phyloP scores from a whole-genome alignment of 2,329 filamentous ascomycete species.

The Pestalotiopsis sp. region DNA sequence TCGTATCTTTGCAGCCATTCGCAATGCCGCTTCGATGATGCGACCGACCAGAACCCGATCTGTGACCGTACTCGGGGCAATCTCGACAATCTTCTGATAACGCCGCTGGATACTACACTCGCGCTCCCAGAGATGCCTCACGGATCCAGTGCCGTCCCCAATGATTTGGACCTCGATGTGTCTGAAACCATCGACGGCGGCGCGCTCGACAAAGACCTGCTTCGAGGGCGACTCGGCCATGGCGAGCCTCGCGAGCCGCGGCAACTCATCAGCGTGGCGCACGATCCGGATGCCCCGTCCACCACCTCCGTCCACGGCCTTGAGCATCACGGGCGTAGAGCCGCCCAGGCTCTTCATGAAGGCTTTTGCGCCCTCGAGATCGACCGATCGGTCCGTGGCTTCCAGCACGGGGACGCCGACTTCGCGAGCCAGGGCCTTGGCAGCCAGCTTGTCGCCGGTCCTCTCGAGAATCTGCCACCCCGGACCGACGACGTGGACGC shows the following conservation, averaged over 20 bases:
- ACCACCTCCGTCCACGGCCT: constrained; percentile 66
- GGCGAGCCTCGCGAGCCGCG: constrained; percentile 49
- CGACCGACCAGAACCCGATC: constrained; percentile 46
- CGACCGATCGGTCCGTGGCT: constrained; percentile 26
- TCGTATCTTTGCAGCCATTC: constrained; percentile 51
- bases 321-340: constrained; percentile 52
- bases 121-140: constrained; percentile 64
- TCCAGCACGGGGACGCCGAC: constrained; percentile 46
- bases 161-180: constrained; percentile 68
- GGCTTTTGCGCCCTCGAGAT: constrained; percentile 55
- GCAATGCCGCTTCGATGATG: constrained; percentile 56
- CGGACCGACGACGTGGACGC: constrained; percentile 62
- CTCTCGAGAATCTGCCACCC: constrained; percentile 52
- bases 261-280: constrained; percentile 42
- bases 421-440: constrained; percentile 40
- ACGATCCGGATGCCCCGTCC: constrained; percentile 63
- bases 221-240: constrained; percentile 61
- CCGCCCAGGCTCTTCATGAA: constrained; percentile 34
- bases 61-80: constrained; percentile 54
- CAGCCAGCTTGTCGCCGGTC: constrained; percentile 24
- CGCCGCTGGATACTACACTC: constrained; percentile 70
- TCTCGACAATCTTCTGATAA: constrained; percentile 64
- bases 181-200: constrained; percentile 61
- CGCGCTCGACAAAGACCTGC: constrained; percentile 61
- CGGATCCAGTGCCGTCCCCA: constrained; percentile 61